Percentiles rank a stretch among this genome's conserved stretches.
These are phyloP conservation scores for Trichocomaceae sp. DNA, from an alignment of 2,329 filamentous ascomycete genomes.

Conservation along the genomic window DNA sequence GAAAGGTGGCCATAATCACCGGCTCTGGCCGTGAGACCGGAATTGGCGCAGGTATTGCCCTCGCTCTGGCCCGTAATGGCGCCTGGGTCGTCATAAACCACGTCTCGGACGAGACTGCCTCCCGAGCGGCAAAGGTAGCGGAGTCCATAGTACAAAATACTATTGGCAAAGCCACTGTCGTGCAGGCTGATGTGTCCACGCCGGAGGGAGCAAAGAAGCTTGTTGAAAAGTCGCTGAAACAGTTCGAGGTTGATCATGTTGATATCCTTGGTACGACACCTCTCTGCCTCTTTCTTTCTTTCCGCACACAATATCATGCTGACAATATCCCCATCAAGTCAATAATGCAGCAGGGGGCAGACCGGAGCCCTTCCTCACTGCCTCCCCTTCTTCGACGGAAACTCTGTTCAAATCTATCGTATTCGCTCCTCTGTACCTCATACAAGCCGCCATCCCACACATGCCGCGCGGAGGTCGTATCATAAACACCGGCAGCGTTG, in stretches of 20 bases:
- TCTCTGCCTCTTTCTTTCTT: neutral
- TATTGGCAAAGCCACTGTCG: constrained; percentile 16
- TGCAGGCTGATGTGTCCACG: constrained; percentile 18
- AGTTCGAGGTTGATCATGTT: constrained; percentile 15
- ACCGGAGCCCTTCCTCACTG: constrained; percentile 11
- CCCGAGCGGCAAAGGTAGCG: constrained; percentile 17
- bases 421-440: constrained; percentile 16
- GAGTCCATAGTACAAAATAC: constrained; percentile 13
- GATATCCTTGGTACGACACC: constrained; percentile 19
- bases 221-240: constrained; percentile 12
- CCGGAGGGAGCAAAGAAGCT: constrained; percentile 15
- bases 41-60: constrained; percentile 31
- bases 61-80: constrained; percentile 23
- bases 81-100: constrained; percentile 23
- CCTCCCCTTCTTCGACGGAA: constrained; percentile 13
- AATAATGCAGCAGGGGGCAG: constrained; percentile 18
- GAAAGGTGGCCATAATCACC: constrained; percentile 33
- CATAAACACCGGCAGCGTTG: constrained; percentile 29
- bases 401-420: constrained; percentile 15
- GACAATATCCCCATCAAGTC: constrained; percentile 12
- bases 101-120: constrained; percentile 19
- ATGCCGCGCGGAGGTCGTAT: constrained; percentile 33
- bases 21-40: constrained; percentile 32
- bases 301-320: neutral
- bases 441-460: constrained; percentile 17